These are phyloP conservation scores for Tagetes erecta DNA, from an alignment of 129 eudicot genomes.

Conservation along the genomic window DNA sequence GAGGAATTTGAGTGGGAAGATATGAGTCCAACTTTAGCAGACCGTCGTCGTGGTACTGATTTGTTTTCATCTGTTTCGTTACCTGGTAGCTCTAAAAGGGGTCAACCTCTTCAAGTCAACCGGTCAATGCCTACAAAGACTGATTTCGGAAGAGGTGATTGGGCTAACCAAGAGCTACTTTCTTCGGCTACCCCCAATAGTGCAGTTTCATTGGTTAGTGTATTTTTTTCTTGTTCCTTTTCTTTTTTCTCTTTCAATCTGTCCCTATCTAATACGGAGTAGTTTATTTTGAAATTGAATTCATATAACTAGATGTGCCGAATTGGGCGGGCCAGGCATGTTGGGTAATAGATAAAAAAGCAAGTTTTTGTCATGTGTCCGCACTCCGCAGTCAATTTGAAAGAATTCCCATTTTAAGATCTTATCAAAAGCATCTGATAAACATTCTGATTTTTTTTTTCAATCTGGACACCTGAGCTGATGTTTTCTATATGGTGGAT, in stretches of 20 bases:
- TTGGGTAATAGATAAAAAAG: no score
- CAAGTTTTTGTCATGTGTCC: neutral
- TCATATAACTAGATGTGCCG: neutral
- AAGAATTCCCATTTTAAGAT: neutral
- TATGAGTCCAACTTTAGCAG: constrained; percentile 73
- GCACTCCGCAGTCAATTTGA: no score
- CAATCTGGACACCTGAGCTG: constrained; percentile 8
- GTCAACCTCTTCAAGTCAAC: constrained; percentile 41
- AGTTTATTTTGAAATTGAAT: neutral
- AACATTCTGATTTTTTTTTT: constrained; percentile 2
- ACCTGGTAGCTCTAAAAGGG: constrained; percentile 36
- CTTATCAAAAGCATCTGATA: neutral
- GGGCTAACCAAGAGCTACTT: constrained; percentile 44
- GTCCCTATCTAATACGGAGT: neutral
- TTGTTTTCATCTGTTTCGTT: constrained; percentile 31
- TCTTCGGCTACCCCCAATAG: constrained; percentile 37
- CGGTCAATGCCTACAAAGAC: constrained; percentile 35
- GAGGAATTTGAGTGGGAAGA: constrained; percentile 96
- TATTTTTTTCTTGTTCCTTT: constrained; percentile 24
- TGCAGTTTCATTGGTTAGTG: constrained; percentile 37
- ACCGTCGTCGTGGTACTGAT: constrained; percentile 40
- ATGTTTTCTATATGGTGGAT: constrained; percentile 6
- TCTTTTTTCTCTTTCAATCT: neutral
- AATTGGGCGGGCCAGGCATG: neutral
- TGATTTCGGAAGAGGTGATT: constrained; percentile 45